Evolutionary conservation across 495 filamentous ascomycete species (phyloP).

Genomic region (Friedmanniomyces endolithicus): DNA sequence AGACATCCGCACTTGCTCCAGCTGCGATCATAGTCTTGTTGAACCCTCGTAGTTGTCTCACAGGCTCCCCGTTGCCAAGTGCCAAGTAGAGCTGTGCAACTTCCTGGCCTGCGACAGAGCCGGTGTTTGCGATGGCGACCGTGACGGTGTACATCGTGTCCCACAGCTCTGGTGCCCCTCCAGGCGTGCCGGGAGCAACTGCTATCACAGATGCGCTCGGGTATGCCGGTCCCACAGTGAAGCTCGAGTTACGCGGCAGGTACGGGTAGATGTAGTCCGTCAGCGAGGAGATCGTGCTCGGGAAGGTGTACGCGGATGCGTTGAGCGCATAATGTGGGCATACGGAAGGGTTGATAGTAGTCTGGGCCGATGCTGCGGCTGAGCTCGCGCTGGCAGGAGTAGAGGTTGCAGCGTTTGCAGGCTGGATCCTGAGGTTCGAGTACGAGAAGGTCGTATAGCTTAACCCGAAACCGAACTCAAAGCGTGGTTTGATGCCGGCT

Average conservation of each 20-base stretch:
- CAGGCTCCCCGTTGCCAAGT: constrained; percentile 23
- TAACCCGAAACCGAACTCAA: constrained; percentile 68
- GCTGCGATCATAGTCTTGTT: constrained; percentile 39
- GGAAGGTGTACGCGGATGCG: neutral
- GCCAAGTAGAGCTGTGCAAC: constrained; percentile 47
- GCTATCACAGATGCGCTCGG: neutral
- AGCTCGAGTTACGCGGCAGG: neutral
- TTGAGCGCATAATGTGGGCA: neutral
- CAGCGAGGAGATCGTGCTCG: neutral
- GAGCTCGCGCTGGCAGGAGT: no score
- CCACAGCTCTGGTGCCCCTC: constrained; percentile 27
- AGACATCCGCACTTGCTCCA: constrained; percentile 35
- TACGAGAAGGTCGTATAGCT: constrained; percentile 81
- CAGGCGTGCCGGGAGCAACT: neutral
- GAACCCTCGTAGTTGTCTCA: constrained; percentile 46
- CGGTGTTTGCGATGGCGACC: constrained; percentile 40
- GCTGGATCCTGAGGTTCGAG: constrained; percentile 49
- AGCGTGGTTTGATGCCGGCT: constrained; percentile 50
- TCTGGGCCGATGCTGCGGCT: no score
- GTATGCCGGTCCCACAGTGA: neutral
- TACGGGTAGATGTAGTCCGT: constrained; percentile 14
- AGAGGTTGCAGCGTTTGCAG: no score
- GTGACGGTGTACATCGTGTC: constrained; percentile 36
- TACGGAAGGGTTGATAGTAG: neutral
- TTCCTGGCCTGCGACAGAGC: constrained; percentile 41